phyloP scores from a whole-genome alignment of 352 stramenopile genomes.

The Phytophthora pseudosyringae region DNA sequence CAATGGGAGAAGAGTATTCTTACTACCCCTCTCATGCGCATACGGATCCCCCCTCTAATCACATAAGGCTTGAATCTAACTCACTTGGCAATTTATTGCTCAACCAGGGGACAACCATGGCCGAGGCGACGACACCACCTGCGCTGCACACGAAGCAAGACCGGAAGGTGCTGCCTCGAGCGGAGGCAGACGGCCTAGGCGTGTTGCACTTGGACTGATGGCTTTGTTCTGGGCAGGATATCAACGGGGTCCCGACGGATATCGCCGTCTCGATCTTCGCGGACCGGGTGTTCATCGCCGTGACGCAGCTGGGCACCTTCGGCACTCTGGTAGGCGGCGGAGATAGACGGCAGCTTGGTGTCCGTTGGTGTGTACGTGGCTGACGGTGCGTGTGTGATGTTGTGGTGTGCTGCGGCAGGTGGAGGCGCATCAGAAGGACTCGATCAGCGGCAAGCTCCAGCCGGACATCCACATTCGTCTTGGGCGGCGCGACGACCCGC shows the following conservation, averaged over 20 bases:
- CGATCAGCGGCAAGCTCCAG: conserved; percentile 80
- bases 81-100: conserved; percentile 3
- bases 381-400: conserved; percentile 1
- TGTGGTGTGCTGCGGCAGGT: conserved; percentile 42
- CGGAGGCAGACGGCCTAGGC: background rate
- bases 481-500: conserved; percentile 77
- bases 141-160: conserved; percentile 55
- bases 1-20: conserved; percentile 7
- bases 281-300: conserved; percentile 83
- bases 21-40: background rate
- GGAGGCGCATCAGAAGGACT: conserved; percentile 77
- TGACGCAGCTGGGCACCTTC: conserved; percentile 85
- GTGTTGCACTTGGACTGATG: conserved; percentile 1
- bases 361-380: background rate
- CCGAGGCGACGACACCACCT: conserved; percentile 3
- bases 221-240: conserved; percentile 45
- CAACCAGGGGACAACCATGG: conserved; percentile 18
- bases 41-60: background rate
- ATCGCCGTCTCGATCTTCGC: conserved; percentile 79
- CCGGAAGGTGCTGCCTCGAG: conserved; percentile 36
- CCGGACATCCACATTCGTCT: conserved; percentile 80
- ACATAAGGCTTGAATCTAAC: background rate
- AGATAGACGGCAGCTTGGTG: background rate
- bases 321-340: conserved; percentile 62
- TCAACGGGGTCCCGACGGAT: conserved; percentile 77